Base-by-base conservation (phyloP, 2,329 filamentous ascomycete genomes). In the Cordyceps cicadae region DNA sequence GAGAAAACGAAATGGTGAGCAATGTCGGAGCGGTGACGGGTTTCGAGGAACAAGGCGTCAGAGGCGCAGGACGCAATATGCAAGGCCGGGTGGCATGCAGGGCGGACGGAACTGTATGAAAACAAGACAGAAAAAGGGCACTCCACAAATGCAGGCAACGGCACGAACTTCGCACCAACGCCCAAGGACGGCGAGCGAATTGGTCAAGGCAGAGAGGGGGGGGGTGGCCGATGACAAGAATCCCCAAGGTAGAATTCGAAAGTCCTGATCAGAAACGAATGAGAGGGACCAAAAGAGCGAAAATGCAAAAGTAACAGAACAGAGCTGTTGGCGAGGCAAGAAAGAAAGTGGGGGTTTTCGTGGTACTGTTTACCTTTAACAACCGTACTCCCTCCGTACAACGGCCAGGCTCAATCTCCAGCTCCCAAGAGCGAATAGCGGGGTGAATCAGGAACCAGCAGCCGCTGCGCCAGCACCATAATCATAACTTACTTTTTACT, bases 61-160 rank as follows among this genome's bases (percentile, higher is more conserved):
- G 51, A 37, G 41, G 26, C 39, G 46, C 19, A 54, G 32, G 29
- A 54, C 32, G 48, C 24, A 53, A 9, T 46, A 59, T 59, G 56
- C 56, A 59, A 24, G 49, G 48, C 39, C 49, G 17, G 49, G 21
- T 37, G 15, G 39, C 56, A 59, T 59, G 56, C 56, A 59, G 49
- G 56, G 56, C 49, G 37, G 39, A 46, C 39, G 17, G 29, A 21
- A 58, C 21, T 29, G 15, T 4, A 9, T 29, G 51, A 60, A 65
- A 57, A 61, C 53, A 60, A 63, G 63, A 55, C 54, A 43, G 64
- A 46, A 54, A 63, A 58, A 60, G 29, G 34, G 55, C 54, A 50
- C 41, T 57, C 43, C 54, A 55, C 53, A 62, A 58, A 48, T 43
- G 62, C 26, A 29, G 50, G 51, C 43, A 50, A 58, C 19, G n/a